Percentiles rank a stretch among this genome's conserved stretches.
phyloP scores from a whole-genome alignment of 2,329 filamentous ascomycete genomes.

The Monilinia fructicola region DNA sequence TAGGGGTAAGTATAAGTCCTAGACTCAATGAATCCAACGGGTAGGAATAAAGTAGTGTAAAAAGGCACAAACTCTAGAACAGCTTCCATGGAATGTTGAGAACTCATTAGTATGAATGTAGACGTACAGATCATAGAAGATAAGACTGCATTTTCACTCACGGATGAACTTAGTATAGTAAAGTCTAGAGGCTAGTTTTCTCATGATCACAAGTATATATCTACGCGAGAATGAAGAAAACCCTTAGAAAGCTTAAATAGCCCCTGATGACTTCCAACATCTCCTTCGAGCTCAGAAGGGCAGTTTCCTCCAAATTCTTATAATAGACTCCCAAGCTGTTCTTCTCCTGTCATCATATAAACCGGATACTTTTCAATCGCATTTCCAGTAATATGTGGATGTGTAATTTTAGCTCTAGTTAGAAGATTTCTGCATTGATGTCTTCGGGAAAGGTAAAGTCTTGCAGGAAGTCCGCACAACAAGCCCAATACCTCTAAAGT shows the following conservation, averaged over 20 bases:
- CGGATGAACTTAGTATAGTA: not conserved
- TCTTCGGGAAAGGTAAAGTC: no score
- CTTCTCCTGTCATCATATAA: no score
- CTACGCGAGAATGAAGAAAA: not conserved
- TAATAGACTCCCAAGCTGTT: no score
- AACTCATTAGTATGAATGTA: not conserved
- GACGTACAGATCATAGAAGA: not conserved
- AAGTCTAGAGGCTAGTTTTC: not conserved
- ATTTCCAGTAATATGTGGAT: no score
- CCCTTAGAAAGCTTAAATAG: not conserved
- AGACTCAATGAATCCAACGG: no score
- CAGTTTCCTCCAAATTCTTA: no score
- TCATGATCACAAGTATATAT: not conserved
- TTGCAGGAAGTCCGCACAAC: no score
- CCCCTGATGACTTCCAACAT: not conserved
- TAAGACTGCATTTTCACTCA: not conserved
- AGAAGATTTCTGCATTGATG: no score
- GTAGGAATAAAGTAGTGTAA: no score
- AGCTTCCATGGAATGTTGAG: not conserved
- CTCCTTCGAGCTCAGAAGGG: not conserved
- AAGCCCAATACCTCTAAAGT: no score
- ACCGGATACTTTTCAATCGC: no score
- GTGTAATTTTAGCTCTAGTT: no score
- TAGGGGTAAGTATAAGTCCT: not conserved
- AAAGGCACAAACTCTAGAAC: not conserved